These are phyloP conservation scores for Bothriochloa decipiens DNA, from an alignment of 176 grass and related monocot genomes.

Conservation along the genomic window DNA sequence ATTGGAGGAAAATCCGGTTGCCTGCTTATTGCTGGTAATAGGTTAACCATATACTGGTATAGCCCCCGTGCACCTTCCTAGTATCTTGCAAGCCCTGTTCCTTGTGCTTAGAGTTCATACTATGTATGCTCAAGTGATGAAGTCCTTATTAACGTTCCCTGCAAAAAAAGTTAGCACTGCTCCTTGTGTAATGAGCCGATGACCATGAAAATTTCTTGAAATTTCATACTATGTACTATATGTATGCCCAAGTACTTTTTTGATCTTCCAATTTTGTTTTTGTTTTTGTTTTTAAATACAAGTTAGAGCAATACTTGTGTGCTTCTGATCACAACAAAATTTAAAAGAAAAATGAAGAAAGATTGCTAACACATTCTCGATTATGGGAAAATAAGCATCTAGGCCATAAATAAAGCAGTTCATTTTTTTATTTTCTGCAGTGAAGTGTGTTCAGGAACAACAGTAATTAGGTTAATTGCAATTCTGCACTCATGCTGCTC, in stretches of 20 bases:
- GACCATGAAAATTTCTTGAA: neutral
- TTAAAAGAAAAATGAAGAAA: constrained; percentile 5
- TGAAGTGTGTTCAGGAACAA: neutral
- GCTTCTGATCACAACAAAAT: neutral
- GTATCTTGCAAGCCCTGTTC: neutral
- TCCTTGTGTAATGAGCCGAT: neutral
- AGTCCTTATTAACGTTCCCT: neutral
- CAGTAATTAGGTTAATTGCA: neutral
- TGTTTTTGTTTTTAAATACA: too few species aligned
- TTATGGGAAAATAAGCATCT: neutral
- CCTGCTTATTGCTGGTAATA: neutral
- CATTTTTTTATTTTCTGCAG: neutral
- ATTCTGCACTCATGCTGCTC: neutral
- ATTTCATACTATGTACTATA: neutral
- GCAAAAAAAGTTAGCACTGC: neutral
- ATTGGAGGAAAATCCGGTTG: neutral
- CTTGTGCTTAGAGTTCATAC: neutral
- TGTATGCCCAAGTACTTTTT: neutral
- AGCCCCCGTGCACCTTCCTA: neutral
- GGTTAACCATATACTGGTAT: too few species aligned
- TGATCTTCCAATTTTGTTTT: too few species aligned
- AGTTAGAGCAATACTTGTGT: neutral
- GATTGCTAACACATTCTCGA: neutral
- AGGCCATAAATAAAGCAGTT: neutral
- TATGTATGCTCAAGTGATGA: neutral